A percentile compares a stretch with the other conserved stretches of the same genome.
Conservation (phyloP, 495 filamentous ascomycete genomes). For the Neurospora africana region DNA sequence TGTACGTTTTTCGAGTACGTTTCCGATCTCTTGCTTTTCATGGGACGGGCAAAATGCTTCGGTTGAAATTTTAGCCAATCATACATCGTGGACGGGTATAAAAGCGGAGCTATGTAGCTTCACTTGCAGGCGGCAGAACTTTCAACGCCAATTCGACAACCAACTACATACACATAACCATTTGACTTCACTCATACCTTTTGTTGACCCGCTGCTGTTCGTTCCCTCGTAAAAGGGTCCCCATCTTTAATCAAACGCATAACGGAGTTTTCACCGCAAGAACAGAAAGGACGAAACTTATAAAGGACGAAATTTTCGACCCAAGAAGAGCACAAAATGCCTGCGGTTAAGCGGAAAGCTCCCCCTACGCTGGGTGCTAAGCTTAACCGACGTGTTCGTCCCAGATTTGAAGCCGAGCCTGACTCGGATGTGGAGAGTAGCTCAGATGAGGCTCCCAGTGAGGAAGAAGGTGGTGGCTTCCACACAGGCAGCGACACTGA, state of each 20-base stretch:
- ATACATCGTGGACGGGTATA: not conserved
- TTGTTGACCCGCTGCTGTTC: not conserved
- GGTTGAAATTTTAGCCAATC: not conserved
- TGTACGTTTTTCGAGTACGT: not conserved
- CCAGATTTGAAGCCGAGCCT: constrained; percentile 42
- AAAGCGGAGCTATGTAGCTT: not conserved
- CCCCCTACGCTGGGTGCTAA: constrained; percentile 9
- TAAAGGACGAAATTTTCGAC: not conserved
- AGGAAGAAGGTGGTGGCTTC: constrained; percentile 24
- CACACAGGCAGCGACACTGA: constrained; percentile 20
- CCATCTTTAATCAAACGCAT: not conserved
- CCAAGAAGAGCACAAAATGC: constrained; percentile 10
- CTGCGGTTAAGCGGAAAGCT: constrained; percentile 22
- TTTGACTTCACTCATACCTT: not conserved
- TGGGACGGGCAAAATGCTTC: not conserved
- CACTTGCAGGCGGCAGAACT: not conserved
- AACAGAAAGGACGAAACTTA: not conserved
- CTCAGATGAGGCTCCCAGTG: constrained; percentile 17
- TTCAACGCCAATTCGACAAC: not conserved
- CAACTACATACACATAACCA: not conserved
- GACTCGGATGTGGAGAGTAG: constrained; percentile 36
- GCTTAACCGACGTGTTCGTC: constrained; percentile 50
- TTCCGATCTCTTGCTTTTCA: not conserved
- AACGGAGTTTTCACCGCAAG: not conserved
- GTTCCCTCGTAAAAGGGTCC: not conserved